These are phyloP conservation scores for Barbatosphaeria neglecta DNA, from an alignment of 495 filamentous ascomycete genomes.

Conservation along the genomic window DNA sequence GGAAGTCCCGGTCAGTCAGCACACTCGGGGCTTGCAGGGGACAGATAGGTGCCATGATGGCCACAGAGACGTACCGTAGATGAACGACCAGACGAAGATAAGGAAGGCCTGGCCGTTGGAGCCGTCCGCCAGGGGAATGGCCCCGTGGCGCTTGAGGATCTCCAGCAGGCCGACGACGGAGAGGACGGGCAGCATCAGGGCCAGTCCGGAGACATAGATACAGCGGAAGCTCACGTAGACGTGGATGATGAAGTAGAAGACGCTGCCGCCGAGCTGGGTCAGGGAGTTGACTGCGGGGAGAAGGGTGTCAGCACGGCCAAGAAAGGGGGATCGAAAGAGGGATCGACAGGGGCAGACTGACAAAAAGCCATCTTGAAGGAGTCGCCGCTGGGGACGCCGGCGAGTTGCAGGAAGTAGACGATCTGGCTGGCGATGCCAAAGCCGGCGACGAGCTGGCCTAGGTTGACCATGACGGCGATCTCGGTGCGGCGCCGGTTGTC, in stretches of 20 bases:
- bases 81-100: background rate
- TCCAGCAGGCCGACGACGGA: background rate
- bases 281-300: background rate
- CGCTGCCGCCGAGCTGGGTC: background rate
- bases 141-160: background rate
- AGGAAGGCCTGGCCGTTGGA: background rate
- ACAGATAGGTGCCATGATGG: background rate
- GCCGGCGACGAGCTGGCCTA: slow-evolving; percentile 56
- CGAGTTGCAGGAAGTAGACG: slow-evolving; percentile 57
- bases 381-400: slow-evolving; percentile 42
- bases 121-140: background rate
- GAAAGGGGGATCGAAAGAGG: background rate
- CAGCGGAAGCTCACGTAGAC: background rate
- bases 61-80: background rate
- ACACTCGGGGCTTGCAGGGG: no score
- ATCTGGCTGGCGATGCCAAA: slow-evolving; percentile 59
- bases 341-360: slow-evolving; percentile 22
- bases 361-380: slow-evolving; percentile 37
- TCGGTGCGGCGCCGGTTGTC: slow-evolving; percentile 57
- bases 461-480: slow-evolving; percentile 54
- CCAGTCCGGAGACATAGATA: background rate
- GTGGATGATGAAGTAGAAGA: background rate
- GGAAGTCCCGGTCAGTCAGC: no score
- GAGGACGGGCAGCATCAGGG: background rate
- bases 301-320: background rate